Conservation (phyloP, 2,329 filamentous ascomycete genomes). For the Akanthomyces uredinophilus region DNA sequence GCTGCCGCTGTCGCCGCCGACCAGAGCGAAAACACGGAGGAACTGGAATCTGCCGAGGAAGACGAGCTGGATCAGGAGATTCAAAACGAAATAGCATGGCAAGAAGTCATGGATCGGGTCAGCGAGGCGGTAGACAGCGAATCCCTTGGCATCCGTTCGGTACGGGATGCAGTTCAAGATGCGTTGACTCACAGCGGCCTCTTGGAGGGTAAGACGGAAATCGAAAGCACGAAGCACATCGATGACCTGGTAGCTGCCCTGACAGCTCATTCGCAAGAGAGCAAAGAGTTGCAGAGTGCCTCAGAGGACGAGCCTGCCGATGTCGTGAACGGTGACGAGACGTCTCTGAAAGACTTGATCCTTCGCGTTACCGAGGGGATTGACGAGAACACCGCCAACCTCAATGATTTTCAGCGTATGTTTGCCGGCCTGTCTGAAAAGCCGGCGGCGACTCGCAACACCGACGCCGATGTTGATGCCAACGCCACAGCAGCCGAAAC, state of each 20-base stretch:
- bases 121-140: slow-evolving; percentile 55
- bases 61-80: slow-evolving; percentile 18
- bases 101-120: slow-evolving; percentile 49
- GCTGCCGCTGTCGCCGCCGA: slow-evolving; percentile 19
- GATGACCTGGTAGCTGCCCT: slow-evolving; percentile 47
- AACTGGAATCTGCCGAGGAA: slow-evolving; percentile 18
- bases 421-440: slow-evolving; percentile 43
- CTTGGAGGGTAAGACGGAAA: slow-evolving; percentile 38
- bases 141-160: slow-evolving; percentile 44
- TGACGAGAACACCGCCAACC: slow-evolving; percentile 34
- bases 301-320: slow-evolving; percentile 18
- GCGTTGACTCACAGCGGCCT: slow-evolving; percentile 52
- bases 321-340: slow-evolving; percentile 8
- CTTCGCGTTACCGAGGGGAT: slow-evolving; percentile 44
- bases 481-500: not conserved
- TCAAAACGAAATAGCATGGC: slow-evolving; percentile 42
- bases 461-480: slow-evolving; percentile 9
- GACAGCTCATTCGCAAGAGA: slow-evolving; percentile 28
- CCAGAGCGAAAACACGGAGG: slow-evolving; percentile 3
- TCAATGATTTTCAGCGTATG: slow-evolving; percentile 47
- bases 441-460: slow-evolving; percentile 18
- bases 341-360: slow-evolving; percentile 45
- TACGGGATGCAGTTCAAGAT: slow-evolving; percentile 50
- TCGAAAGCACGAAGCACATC: slow-evolving; percentile 44
- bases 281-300: slow-evolving; percentile 20